These are phyloP conservation scores for Cytospora schulzeri DNA, from an alignment of 2,329 filamentous ascomycete genomes.

Conservation along the genomic window DNA sequence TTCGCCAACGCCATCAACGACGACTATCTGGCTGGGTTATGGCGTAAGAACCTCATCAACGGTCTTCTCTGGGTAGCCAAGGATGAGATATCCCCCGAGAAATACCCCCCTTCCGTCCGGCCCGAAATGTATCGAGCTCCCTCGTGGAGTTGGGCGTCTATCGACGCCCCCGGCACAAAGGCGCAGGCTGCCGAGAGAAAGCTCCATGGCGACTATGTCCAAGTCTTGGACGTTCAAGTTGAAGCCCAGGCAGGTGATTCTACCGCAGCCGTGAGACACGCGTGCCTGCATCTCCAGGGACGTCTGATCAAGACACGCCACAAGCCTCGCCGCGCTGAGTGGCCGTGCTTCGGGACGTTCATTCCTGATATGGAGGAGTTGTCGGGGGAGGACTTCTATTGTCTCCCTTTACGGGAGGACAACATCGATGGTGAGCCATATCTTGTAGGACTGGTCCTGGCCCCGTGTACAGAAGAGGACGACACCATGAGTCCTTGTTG, in stretches of 20 bases:
- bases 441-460: constrained; percentile 13
- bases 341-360: not conserved
- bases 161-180: not conserved
- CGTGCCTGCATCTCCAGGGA: constrained; percentile 4
- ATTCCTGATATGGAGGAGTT: constrained; percentile 1
- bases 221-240: not conserved
- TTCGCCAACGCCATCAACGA: constrained; percentile 3
- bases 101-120: not conserved
- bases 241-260: not conserved
- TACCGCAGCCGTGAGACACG: not conserved
- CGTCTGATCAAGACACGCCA: not conserved
- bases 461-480: not conserved
- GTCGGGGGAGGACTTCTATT: not conserved
- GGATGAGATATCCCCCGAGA: not conserved
- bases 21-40: constrained; percentile 22
- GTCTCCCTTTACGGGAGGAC: constrained; percentile 2
- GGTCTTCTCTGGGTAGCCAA: constrained; percentile 13
- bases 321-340: not conserved
- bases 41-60: constrained; percentile 17
- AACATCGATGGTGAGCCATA: fast-evolving
- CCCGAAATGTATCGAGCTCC: constrained; percentile 14
- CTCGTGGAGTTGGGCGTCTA: constrained; percentile 24
- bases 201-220: not conserved
- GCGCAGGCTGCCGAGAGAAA: not conserved
- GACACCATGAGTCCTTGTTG: not conserved